These are phyloP conservation scores for Triticum turgidum DNA, from an alignment of 176 grass and related monocot species.

Conservation along the genomic window DNA sequence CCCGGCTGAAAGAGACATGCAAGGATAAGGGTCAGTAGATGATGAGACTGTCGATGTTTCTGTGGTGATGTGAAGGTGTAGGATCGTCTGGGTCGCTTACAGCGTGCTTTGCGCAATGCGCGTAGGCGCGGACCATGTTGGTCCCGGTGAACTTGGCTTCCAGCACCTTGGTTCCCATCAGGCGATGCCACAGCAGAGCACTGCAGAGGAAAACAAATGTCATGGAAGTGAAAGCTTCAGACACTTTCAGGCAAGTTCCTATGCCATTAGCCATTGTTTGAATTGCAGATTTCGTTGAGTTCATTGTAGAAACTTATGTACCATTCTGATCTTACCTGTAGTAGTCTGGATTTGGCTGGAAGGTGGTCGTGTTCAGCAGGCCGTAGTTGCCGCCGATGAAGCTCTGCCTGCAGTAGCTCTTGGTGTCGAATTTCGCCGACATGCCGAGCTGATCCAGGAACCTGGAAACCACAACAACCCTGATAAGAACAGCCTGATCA, in stretches of 20 bases:
- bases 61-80: not conserved
- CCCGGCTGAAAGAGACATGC: slow-evolving; percentile 57
- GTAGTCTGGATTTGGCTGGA: slow-evolving; percentile 83
- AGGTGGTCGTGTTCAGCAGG: slow-evolving; percentile 60
- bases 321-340: slow-evolving; percentile 48
- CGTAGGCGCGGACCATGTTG: slow-evolving; percentile 57
- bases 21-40: not conserved
- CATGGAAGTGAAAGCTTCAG: not conserved
- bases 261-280: slow-evolving; percentile 18
- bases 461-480: slow-evolving; percentile 24
- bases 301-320: not conserved
- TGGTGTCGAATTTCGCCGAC: slow-evolving; percentile 69
- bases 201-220: slow-evolving; percentile 5
- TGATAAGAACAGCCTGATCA: not conserved
- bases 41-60: not conserved
- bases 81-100: slow-evolving; percentile 34
- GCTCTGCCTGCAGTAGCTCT: slow-evolving; percentile 72
- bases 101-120: slow-evolving; percentile 64
- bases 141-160: slow-evolving; percentile 46
- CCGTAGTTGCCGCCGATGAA: slow-evolving; percentile 88
- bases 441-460: slow-evolving; percentile 69
- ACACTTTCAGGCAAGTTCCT: not conserved
- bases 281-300: not conserved
- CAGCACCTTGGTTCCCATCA: slow-evolving; percentile 75
- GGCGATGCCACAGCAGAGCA: slow-evolving; percentile 82